Percentiles rank a stretch among this genome's conserved stretches.
These are phyloP conservation scores for Combretum micranthum DNA, from an alignment of 345 rosid species.

Conservation along the genomic window DNA sequence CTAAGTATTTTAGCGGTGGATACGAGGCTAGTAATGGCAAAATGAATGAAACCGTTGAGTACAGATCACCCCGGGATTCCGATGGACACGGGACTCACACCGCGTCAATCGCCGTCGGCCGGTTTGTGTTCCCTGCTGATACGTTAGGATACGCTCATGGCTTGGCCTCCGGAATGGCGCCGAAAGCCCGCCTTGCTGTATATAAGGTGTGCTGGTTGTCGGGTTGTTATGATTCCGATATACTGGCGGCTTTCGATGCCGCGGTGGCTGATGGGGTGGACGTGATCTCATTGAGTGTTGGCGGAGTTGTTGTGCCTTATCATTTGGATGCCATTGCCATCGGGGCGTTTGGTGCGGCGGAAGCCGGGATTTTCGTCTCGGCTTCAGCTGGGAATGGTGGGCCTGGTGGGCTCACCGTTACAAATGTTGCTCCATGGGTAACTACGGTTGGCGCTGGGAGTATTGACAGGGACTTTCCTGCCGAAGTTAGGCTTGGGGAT, in stretches of 20 bases:
- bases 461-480: constrained; percentile 76
- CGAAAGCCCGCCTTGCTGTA: constrained; percentile 76
- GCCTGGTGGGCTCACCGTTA: constrained; percentile 74
- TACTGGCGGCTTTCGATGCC: constrained; percentile 76
- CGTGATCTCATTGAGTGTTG: constrained; percentile 79
- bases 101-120: constrained; percentile 73
- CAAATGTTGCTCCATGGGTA: constrained; percentile 85
- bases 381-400: constrained; percentile 95
- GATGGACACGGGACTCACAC: constrained; percentile 95
- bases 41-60: constrained; percentile 65
- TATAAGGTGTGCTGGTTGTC: constrained; percentile 93
- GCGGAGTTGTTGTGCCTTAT: constrained; percentile 82
- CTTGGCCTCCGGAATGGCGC: constrained; percentile 90
- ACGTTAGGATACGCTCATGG: constrained; percentile 78
- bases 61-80: constrained; percentile 73
- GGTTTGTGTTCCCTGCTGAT: constrained; percentile 72
- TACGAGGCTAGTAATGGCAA: constrained; percentile 71
- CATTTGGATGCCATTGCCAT: constrained; percentile 91
- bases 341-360: constrained; percentile 76
- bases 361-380: constrained; percentile 65
- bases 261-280: constrained; percentile 84
- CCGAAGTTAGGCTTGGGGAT: constrained; percentile 67
- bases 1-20: constrained; percentile 62
- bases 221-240: constrained; percentile 92
- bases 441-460: constrained; percentile 84